Base-by-base conservation (phyloP, 768 basidiomycete genomes). In the Pleurotus eryngii region DNA sequence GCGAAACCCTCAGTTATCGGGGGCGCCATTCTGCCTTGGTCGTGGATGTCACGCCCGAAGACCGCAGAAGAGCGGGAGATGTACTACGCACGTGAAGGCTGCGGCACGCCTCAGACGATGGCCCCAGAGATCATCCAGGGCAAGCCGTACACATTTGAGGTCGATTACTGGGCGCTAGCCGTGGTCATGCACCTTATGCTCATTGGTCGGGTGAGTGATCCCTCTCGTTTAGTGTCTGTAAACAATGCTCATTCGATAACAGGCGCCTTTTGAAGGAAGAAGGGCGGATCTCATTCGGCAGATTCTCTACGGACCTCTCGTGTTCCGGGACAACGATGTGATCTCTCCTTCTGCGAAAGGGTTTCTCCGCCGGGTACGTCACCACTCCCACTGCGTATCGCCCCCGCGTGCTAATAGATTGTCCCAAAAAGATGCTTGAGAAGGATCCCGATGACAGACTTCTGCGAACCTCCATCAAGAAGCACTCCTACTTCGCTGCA, bases 101-200 rank as follows among this genome's bases (percentile, higher is more conserved):
- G 69, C 39, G 72, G 72, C 8, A 70, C 71, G 1, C 63, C 67
- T 26, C 53, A 70, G 22, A 68, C 69, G 59, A 71, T 71, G 68
- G 64, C 73, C 4, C 73, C 73, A 1, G 73, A 74, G 57, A 61
- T 70, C 4, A 61, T 67, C 48, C 55, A 57, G 3, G 51, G 63
- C 24, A 57, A 63, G 30, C 63, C 59, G 5, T 70, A 71, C 49
- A 68, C 68, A 1, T 72, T 70, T 61, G 67, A 67, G 11, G 65
- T 69, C 2, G 92, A 95, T 59, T 80, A 90, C 47, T 95, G 92
- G 92, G 89, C 91, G 0, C 68, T 89, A 4, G 89, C 89, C 0
- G 82, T 90, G 50, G 79, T 90, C 26, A 78, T 93, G 3, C 87
- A 87, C 67, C 82, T 83, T 40, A 77, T 95, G 50, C 74, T 92